phyloP scores from a whole-genome alignment of 495 filamentous ascomycete species.

The Pyronema omphalodes region DNA sequence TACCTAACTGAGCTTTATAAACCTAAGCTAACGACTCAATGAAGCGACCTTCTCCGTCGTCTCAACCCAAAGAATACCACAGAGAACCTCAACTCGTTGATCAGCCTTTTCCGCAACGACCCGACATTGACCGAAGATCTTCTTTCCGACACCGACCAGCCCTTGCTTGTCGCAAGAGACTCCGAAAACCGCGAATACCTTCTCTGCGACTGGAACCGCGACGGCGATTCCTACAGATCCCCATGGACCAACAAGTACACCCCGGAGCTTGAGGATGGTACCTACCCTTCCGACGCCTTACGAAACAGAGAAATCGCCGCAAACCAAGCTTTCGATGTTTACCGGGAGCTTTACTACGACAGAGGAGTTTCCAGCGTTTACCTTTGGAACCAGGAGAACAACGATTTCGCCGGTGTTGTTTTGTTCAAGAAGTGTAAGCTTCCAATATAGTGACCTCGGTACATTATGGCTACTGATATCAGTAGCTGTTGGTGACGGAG shows the following conservation, averaged over 20 bases:
- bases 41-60: slow-evolving; percentile 91
- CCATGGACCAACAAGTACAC: slow-evolving; percentile 99
- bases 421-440: slow-evolving; percentile 76
- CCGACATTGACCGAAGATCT: slow-evolving; percentile 93
- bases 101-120: slow-evolving; percentile 39
- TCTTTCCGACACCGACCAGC: slow-evolving; percentile 91
- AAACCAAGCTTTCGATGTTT: slow-evolving; percentile 93
- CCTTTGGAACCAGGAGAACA: slow-evolving; percentile 97
- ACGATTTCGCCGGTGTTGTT: slow-evolving; percentile 78
- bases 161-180: slow-evolving; percentile 71
- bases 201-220: slow-evolving; percentile 98
- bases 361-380: slow-evolving; percentile 90
- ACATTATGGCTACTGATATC: background rate
- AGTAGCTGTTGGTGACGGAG: slow-evolving; percentile 42
- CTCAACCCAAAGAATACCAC: slow-evolving; percentile 84
- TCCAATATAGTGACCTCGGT: background rate
- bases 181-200: slow-evolving; percentile 84
- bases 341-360: slow-evolving; percentile 95
- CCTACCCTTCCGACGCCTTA: slow-evolving; percentile 67
- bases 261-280: slow-evolving; percentile 52
- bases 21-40: slow-evolving; percentile 1
- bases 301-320: slow-evolving; percentile 82
- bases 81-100: slow-evolving; percentile 65
- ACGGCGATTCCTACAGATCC: slow-evolving; percentile 89
- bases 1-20: slow-evolving; percentile 4